Evolutionary conservation across 2,329 filamentous ascomycete species (phyloP).

Genomic region (Diaporthe humulicola): DNA sequence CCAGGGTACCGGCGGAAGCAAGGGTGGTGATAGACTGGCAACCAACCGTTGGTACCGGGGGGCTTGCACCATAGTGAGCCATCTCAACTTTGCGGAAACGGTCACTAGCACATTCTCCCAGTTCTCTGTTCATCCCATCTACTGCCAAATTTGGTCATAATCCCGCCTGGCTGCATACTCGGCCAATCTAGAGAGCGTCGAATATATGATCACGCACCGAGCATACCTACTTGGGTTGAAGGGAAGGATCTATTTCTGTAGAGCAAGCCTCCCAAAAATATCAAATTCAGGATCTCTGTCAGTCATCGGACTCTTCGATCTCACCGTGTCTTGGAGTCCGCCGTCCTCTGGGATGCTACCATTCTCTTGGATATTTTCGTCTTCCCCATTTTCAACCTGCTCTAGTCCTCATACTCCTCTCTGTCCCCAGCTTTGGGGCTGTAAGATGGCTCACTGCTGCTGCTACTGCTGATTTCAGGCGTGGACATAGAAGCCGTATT

Average conservation of each 20-base stretch:
- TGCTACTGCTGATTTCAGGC: neutral
- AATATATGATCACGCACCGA: neutral
- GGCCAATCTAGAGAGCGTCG: neutral
- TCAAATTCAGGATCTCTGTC: neutral
- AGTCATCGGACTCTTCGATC: neutral
- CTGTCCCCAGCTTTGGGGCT: neutral
- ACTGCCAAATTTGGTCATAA: conserved; percentile 8
- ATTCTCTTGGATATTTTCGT: neutral
- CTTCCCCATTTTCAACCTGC: neutral
- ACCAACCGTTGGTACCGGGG: neutral
- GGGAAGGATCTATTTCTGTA: neutral
- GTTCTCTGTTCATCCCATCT: conserved; percentile 6
- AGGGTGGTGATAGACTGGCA: neutral
- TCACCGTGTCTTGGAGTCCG: neutral
- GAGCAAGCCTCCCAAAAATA: neutral
- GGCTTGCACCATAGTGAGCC: neutral
- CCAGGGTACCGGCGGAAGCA: too few species aligned
- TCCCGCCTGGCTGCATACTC: neutral
- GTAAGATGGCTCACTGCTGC: neutral
- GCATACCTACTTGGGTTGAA: neutral
- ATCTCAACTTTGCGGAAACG: neutral
- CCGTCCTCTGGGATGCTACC: neutral
- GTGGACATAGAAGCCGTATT: neutral
- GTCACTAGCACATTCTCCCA: neutral
- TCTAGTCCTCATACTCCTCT: neutral